Base-by-base conservation (phyloP, 176 grass and related monocot species). In the Oryza glaberrima region DNA sequence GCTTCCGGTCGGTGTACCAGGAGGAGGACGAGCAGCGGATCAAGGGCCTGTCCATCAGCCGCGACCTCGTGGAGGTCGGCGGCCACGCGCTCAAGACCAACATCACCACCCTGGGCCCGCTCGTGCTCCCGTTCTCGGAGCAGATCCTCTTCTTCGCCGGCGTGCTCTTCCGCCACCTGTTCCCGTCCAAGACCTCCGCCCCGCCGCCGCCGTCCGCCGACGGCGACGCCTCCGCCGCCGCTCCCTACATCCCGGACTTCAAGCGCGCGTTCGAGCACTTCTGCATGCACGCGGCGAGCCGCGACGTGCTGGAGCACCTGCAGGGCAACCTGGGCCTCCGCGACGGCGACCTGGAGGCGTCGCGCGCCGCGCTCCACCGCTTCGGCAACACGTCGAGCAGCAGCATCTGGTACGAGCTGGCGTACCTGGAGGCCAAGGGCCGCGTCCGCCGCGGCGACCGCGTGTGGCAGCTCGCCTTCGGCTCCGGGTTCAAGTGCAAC, bases 401-500 rank as follows among this genome's bases (percentile, higher is more conserved):
- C 80, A 96, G 96, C 90, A 96, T 99, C 85, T 99, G 96, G 96
- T 99, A 99, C 77, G 88, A 99, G 88, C 88, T 99, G 17, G 94
- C 93, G 0, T 99, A 99, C 86, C 86, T 96, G 22, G 96, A 99
- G 81, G 88, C 96, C 70, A 99, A 96, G 83, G 91, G 96, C 10
- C 90, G 87, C 49, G 93, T 99, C 65, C 90, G 88, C 73, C 19
- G 90, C 48, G 96, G 96, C 43, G 96, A 99, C 90, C 96, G 96
- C 71, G 91, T 99, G 11, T 99, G 96, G 96, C 96, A 99, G 90
- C 88, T 99, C 78, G 96, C 96, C 4, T 99, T 99, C 83, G 96
- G 96, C 6, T 99, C 96, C 1, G 96, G 96, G 0, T 99, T 99
- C 96, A 99, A 99, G 88, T 99, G 96, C 87, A 99, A 96, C 91